Conservation (phyloP, 192 early-diverging fungal genomes). For the Gamsiella multidivaricata region DNA sequence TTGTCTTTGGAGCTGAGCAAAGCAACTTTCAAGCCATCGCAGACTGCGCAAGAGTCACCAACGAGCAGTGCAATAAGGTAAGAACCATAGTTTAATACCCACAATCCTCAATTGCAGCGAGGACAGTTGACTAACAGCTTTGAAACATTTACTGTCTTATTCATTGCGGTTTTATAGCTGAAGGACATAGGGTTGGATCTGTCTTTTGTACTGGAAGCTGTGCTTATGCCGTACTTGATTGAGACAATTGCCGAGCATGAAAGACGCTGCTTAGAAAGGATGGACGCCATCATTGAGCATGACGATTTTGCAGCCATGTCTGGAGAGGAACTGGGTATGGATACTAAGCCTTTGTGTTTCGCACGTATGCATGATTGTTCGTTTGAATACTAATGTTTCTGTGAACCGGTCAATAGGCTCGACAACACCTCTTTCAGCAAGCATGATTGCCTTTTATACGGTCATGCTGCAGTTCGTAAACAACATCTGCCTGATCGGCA, state of each 20-base stretch:
- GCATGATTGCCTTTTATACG: conserved; percentile 75
- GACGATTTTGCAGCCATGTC: conserved; percentile 75
- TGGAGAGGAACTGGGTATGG: conserved; percentile 60
- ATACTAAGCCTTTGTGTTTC: neutral
- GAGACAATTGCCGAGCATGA: conserved; percentile 78
- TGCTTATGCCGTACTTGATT: conserved; percentile 81
- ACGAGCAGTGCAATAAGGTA: conserved; percentile 83
- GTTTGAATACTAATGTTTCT: neutral
- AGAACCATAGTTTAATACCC: neutral
- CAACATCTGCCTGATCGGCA: conserved; percentile 77
- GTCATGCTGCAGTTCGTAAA: conserved; percentile 77
- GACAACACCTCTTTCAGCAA: conserved; percentile 66
- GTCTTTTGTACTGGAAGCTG: conserved; percentile 82
- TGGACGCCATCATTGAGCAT: conserved; percentile 72
- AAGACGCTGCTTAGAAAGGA: conserved; percentile 65
- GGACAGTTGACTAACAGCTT: too few species aligned
- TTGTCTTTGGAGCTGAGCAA: conserved; percentile 81
- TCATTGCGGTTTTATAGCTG: too few species aligned
- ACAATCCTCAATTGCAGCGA: neutral
- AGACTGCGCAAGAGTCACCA: conserved; percentile 81
- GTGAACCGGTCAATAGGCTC: conserved; percentile 55
- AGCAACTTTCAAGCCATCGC: conserved; percentile 83
- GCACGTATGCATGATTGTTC: neutral
- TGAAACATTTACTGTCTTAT: too few species aligned
- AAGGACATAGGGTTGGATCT: conserved; percentile 88